phyloP scores from a whole-genome alignment of 2,329 filamentous ascomycete genomes.

The Colletotrichum horii region DNA sequence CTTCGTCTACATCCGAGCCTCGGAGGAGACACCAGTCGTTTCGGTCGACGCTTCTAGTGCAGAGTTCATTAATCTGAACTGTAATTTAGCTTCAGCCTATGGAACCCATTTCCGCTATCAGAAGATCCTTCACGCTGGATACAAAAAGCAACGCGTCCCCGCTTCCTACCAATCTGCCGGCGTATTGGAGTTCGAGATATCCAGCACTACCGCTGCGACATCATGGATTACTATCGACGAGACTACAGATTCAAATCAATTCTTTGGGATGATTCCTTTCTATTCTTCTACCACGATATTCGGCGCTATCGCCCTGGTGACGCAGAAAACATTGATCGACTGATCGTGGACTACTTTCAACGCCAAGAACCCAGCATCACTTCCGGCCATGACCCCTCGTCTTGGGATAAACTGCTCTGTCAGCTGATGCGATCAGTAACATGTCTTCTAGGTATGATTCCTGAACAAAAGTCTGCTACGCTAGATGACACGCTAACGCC shows the following conservation, averaged over 20 bases:
- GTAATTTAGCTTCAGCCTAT: too few species aligned
- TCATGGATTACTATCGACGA: not conserved
- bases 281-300: not conserved
- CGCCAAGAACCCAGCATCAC: accelerated
- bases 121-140: too few species aligned
- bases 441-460: not conserved
- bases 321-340: accelerated
- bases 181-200: too few species aligned
- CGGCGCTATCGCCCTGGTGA: not conserved
- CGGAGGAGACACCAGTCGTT: too few species aligned
- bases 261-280: not conserved
- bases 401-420: accelerated
- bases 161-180: too few species aligned
- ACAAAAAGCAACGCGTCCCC: too few species aligned
- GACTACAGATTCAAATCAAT: not conserved
- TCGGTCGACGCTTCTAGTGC: too few species aligned
- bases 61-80: too few species aligned
- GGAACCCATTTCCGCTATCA: too few species aligned
- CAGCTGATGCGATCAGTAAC: accelerated
- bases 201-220: too few species aligned
- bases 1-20: too few species aligned
- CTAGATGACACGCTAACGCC: not conserved
- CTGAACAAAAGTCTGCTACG: not conserved
- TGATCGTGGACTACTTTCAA: not conserved
- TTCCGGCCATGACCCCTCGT: accelerated